Conservation (phyloP, 805 yeast genomes). For the Starmerella bombi region DNA sequence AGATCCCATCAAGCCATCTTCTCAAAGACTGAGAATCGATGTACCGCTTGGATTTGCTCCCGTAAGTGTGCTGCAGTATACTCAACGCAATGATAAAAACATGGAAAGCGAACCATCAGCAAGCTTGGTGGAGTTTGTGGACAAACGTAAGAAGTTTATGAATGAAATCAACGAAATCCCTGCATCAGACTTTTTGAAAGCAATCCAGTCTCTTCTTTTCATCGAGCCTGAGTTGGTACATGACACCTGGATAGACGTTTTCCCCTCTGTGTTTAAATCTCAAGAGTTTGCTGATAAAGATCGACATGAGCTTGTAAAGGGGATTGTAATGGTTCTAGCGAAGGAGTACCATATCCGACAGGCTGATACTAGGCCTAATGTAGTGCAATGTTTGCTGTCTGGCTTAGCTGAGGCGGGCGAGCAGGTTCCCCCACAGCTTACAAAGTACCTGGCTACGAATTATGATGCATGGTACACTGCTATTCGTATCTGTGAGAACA, state of each 20-base stretch:
- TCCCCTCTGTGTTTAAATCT: slow-evolving; percentile 58
- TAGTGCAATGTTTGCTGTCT: slow-evolving; percentile 67
- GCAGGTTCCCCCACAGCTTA: slow-evolving; percentile 85
- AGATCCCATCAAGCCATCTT: slow-evolving; percentile 47
- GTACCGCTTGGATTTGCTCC: slow-evolving; percentile 24
- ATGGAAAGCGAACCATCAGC: slow-evolving; percentile 26
- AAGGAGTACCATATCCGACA: slow-evolving; percentile 92
- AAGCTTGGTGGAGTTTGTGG: slow-evolving; percentile 28
- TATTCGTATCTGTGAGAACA: slow-evolving; percentile 66
- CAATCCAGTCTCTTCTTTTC: slow-evolving; percentile 69
- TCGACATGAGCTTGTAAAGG: slow-evolving; percentile 69
- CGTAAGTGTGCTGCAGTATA: slow-evolving; percentile 16
- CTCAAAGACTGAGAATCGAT: slow-evolving; percentile 35
- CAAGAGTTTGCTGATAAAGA: slow-evolving; percentile 61
- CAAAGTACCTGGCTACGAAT: slow-evolving; percentile 74
- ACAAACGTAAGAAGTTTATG: slow-evolving; percentile 23
- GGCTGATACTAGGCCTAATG: slow-evolving; percentile 73
- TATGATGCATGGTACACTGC: slow-evolving; percentile 89
- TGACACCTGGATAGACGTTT: slow-evolving; percentile 67
- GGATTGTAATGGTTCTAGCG: slow-evolving; percentile 63
- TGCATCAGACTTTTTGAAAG: slow-evolving; percentile 50
- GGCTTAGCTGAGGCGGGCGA: slow-evolving; percentile 53
- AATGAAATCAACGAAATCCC: slow-evolving; percentile 31
- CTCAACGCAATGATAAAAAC: slow-evolving; percentile 1
- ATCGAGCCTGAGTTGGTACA: slow-evolving; percentile 70